Evolutionary conservation across 371 early-diverging fungal genomes (phyloP), one percentile per base, ranked within the genome.

Genomic region (Mortierella sp.): DNA sequence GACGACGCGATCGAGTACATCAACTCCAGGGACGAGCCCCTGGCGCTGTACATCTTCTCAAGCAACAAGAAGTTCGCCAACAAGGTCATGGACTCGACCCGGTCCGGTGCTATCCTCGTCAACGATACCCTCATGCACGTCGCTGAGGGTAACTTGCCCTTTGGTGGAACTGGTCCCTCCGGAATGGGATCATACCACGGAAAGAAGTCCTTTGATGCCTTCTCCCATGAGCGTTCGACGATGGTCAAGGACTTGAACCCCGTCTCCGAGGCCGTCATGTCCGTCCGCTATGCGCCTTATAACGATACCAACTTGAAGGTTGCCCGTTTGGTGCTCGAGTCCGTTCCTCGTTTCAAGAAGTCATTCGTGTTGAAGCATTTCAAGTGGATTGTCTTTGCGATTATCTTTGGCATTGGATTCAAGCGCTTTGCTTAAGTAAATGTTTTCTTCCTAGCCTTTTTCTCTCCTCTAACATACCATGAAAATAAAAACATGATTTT

Each of bases 151-250:
- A 75, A 83, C 44, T 78, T 96, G n/a, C 99, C 98, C 46, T 98
- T 98, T 88, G 98, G 98, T 77, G 99, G 99, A n/a, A 92, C 95
- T 12, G 99, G 99, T 4, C 79, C 88, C 7, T 96, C 97, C 18
- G 99, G 99, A 27, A 92, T 95, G 88, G 99, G 99, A 68, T 83
- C 83, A 18, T 98, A 98, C 88, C 96, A 96, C 75, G 98, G 98
- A 49, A 89, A 90, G 68, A 85, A 88, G 76, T 95, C 96, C 5
- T 96, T 97, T 78, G 87, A 93, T 14, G 88, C 92, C 0, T 97
- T 98, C 88, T 92, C 94, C 10, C 96, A 97, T 75, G 91, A 92
- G 72, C 88, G 95, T 16, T 83, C 91, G 8, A 89, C 91, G 35
- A 79, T 94, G 88, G 75, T 88, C 75, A 92, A 91, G 89, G 89